phyloP scores from a whole-genome alignment of 345 rosid genomes.

The Dimocarpus longan region DNA sequence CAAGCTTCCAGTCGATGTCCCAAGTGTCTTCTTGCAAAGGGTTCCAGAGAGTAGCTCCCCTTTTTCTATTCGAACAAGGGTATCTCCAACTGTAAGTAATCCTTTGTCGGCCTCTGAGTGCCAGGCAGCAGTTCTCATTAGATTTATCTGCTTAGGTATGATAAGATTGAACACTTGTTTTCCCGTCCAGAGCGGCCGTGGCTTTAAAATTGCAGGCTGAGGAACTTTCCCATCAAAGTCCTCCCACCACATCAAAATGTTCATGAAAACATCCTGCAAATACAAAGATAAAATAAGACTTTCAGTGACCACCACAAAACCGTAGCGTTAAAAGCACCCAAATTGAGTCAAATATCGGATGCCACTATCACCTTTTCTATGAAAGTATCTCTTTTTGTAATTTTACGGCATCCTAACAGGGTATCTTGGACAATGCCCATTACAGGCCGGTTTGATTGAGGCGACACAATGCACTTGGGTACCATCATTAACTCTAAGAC shows the following conservation, averaged over 20 bases:
- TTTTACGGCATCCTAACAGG: slow-evolving; percentile 93
- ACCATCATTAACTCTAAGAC: slow-evolving; percentile 99
- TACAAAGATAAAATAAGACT: background rate
- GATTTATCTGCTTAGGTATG: slow-evolving; percentile 97
- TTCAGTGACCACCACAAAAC: background rate
- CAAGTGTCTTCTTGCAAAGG: slow-evolving; percentile 96
- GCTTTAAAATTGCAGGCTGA: slow-evolving; percentile 90
- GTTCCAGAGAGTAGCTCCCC: slow-evolving; percentile 94
- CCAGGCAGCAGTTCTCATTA: slow-evolving; percentile 87
- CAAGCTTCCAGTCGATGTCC: slow-evolving; percentile 89
- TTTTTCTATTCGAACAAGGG: slow-evolving; percentile 88
- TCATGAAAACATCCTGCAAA: slow-evolving; percentile 94
- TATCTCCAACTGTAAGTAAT: slow-evolving; percentile 86
- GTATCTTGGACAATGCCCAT: slow-evolving; percentile 99
- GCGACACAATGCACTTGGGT: slow-evolving; percentile 96
- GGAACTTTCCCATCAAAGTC: slow-evolving; percentile 99
- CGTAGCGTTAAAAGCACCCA: background rate
- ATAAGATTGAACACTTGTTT: slow-evolving; percentile 97
- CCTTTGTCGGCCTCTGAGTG: slow-evolving; percentile 81
- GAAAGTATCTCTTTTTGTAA: slow-evolving; percentile 97
- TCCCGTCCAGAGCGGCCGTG: slow-evolving; percentile 98
- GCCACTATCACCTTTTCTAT: slow-evolving; percentile 76
- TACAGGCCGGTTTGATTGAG: slow-evolving; percentile 96
- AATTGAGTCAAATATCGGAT: background rate
- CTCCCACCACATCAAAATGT: slow-evolving; percentile 99